Evolutionary conservation across 2,329 filamentous ascomycete genomes (phyloP).

Genomic region (Aureobasidium sp.): DNA sequence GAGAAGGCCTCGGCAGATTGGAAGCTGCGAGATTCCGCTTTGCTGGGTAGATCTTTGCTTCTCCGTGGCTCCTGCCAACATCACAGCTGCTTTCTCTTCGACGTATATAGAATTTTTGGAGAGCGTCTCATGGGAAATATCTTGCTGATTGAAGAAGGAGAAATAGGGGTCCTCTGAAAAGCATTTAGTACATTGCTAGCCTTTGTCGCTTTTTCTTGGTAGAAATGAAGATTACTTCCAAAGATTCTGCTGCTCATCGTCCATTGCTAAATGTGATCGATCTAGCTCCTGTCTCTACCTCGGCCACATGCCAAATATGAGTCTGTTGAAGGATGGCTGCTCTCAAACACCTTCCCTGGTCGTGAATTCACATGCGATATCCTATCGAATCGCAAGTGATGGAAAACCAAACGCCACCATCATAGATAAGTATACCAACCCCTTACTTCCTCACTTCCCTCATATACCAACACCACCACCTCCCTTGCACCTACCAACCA

Average conservation of each 20-base stretch:
- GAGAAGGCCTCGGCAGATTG: conserved; percentile 80
- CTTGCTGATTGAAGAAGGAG: not conserved
- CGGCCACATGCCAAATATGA: no score
- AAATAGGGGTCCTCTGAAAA: not conserved
- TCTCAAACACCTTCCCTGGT: no score
- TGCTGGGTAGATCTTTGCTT: conserved; percentile 20
- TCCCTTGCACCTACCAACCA: no score
- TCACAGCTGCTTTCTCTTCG: not conserved
- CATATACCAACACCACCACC: no score
- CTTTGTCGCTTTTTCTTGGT: not conserved
- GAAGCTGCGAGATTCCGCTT: conserved; percentile 87
- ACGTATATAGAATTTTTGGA: not conserved
- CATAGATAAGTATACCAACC: no score
- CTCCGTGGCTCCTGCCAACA: not conserved
- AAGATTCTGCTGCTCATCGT: not conserved
- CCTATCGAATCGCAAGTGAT: no score
- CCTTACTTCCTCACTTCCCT: no score
- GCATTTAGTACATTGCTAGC: not conserved
- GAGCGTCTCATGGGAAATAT: not conserved
- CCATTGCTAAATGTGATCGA: not conserved
- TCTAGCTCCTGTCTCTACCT: no score
- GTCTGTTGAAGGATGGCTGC: no score
- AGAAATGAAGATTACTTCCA: not conserved
- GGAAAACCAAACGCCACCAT: no score
- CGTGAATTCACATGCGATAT: no score